These are phyloP conservation scores for Anthostomella pinea DNA, from an alignment of 2,329 filamentous ascomycete genomes.

Conservation along the genomic window DNA sequence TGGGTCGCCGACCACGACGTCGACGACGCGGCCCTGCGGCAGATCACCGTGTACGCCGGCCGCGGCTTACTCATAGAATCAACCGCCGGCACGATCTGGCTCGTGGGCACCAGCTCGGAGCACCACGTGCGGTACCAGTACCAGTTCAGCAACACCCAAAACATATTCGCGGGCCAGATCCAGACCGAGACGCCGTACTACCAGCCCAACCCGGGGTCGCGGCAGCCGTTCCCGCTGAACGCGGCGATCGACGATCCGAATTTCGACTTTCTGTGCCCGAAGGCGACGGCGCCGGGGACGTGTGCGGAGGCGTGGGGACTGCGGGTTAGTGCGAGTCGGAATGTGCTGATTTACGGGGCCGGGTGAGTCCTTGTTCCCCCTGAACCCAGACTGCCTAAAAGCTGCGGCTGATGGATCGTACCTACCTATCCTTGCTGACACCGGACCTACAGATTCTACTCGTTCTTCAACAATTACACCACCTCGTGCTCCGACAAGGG, in stretches of 20 bases:
- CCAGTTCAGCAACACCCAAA: constrained; percentile 56
- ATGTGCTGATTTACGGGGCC: constrained; percentile 60
- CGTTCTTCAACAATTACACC: constrained; percentile 65
- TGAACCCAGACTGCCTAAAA: not conserved
- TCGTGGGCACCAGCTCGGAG: constrained; percentile 63
- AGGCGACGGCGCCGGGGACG: constrained; percentile 28
- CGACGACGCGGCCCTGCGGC: constrained; percentile 41
- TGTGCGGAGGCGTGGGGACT: constrained; percentile 65
- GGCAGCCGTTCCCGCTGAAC: constrained; percentile 51
- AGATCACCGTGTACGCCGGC: constrained; percentile 48
- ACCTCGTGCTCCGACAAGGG: constrained; percentile 43
- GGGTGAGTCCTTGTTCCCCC: constrained; percentile 36
- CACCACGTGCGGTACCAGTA: constrained; percentile 68
- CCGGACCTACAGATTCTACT: constrained; percentile 48
- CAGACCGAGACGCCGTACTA: constrained; percentile 73
- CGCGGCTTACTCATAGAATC: constrained; percentile 49
- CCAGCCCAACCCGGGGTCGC: constrained; percentile 62
- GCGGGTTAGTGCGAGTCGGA: constrained; percentile 54
- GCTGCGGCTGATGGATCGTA: not conserved
- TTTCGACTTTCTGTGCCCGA: constrained; percentile 47
- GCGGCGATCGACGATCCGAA: constrained; percentile 46
- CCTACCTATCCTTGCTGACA: not conserved
- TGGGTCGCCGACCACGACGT: constrained; percentile 48
- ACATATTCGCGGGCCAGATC: constrained; percentile 63
- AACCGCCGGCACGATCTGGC: constrained; percentile 48